Evolutionary conservation across 1,139 yeast species (phyloP).

Genomic region (Candida labiduridarum): DNA sequence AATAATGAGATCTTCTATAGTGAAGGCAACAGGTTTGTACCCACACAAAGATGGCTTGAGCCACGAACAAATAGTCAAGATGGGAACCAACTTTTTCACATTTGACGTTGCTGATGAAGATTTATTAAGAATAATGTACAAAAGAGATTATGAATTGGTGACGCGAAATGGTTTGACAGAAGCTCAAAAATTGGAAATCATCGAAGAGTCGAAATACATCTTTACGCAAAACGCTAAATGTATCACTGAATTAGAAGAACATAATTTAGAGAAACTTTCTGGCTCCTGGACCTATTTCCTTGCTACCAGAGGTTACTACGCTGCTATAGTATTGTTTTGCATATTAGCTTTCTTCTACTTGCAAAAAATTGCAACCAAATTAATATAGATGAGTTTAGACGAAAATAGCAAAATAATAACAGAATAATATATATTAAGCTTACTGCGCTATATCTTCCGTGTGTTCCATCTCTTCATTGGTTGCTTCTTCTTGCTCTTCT

Average conservation of each 20-base stretch:
- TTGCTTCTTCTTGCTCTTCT: constrained; percentile 11
- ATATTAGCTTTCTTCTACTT: constrained; percentile 29
- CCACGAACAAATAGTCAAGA: constrained; percentile 59
- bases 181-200: constrained; percentile 67
- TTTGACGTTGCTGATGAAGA: constrained; percentile 74
- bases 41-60: constrained; percentile 69
- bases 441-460: constrained; percentile 14
- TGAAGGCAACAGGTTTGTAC: constrained; percentile 70
- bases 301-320: constrained; percentile 51
- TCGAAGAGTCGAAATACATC: constrained; percentile 67
- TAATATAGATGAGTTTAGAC: constrained; percentile 8
- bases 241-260: constrained; percentile 64
- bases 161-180: constrained; percentile 72
- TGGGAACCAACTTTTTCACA: constrained; percentile 72
- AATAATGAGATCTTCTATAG: constrained; percentile 66
- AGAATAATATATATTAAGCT: neutral
- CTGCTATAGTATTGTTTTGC: constrained; percentile 26
- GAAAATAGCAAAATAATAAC: neutral
- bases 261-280: constrained; percentile 60
- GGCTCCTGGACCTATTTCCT: constrained; percentile 59
- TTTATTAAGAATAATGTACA: constrained; percentile 63
- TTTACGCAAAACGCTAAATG: constrained; percentile 64
- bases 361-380: constrained; percentile 25
- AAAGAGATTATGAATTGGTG: constrained; percentile 74
- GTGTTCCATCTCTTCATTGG: constrained; percentile 15